Conservation (phyloP, 768 basidiomycete species). For the Mrakia frigida region DNA sequence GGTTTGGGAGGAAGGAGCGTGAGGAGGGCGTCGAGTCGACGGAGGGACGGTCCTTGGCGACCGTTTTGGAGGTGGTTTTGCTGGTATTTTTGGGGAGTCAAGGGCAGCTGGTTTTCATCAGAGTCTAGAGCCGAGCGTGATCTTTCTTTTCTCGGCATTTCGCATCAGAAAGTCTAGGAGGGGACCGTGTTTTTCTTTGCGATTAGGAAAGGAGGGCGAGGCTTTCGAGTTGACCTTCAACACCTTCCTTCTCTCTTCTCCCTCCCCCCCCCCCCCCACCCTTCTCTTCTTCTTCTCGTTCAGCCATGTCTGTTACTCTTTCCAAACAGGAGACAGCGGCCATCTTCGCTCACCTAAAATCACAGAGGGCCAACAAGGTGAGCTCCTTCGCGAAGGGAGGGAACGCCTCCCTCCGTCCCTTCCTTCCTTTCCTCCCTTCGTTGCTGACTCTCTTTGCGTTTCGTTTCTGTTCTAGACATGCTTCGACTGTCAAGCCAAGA, state of each 20-base stretch:
- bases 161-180: not conserved
- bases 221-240: not conserved
- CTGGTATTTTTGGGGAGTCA: not conserved
- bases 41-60: not conserved
- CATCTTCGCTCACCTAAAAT: constrained; percentile 71
- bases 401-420: not conserved
- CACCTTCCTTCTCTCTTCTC: not conserved
- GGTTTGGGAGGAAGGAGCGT: constrained; percentile 5
- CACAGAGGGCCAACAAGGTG: constrained; percentile 72
- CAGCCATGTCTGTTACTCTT: constrained; percentile 24
- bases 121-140: not conserved
- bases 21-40: not conserved
- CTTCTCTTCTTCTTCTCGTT: too few species aligned
- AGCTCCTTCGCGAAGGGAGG: constrained; percentile 18
- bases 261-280: not conserved
- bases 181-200: not conserved
- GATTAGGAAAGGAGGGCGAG: too few species aligned
- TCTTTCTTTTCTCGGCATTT: not conserved
- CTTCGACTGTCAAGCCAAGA: constrained; percentile 91
- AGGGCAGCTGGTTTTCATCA: not conserved
- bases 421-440: not conserved
- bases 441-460: not conserved
- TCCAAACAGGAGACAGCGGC: constrained; percentile 76
- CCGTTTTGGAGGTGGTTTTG: not conserved
- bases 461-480: constrained; percentile 56